A percentile compares a stretch with the other conserved stretches of the same genome.
Conservation (phyloP, 306 rosid species). For the Vicia faba region DNA sequence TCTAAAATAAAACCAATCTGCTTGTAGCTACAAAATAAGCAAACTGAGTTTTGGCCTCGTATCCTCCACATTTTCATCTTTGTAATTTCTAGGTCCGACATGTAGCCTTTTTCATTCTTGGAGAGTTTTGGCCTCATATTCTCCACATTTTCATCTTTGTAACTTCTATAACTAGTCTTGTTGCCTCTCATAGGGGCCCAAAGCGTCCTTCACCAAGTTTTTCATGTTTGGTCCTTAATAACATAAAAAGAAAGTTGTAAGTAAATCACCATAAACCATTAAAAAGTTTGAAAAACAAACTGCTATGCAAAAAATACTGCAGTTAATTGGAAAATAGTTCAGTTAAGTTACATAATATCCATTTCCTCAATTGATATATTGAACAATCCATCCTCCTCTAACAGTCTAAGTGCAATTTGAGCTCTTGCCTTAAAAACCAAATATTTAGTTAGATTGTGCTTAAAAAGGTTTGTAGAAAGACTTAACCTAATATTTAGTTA, state of each 20-base stretch:
- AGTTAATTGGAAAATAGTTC: slow-evolving; percentile 22
- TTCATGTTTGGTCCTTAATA: slow-evolving; percentile 98
- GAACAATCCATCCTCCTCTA: slow-evolving; percentile 25
- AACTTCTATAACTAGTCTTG: slow-evolving; percentile 62
- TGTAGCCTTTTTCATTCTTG: too few relatives aligned
- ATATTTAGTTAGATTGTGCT: slow-evolving; percentile 1
- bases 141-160: slow-evolving; percentile 63
- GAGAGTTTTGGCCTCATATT: slow-evolving; percentile 8
- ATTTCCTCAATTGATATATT: slow-evolving; percentile 47
- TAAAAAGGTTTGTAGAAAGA: slow-evolving; percentile 21
- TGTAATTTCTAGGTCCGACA: too few relatives aligned
- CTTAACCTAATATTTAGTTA: slow-evolving; percentile 47
- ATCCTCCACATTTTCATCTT: too few relatives aligned
- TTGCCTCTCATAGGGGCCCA: slow-evolving; percentile 89
- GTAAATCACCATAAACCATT: slow-evolving; percentile 27
- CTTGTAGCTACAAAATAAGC: too few relatives aligned
- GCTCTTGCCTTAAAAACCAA: slow-evolving; percentile 76
- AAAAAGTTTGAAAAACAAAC: slow-evolving; percentile 8
- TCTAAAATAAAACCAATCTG: too few relatives aligned
- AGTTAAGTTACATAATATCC: slow-evolving; percentile 68
- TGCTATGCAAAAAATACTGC: not conserved
- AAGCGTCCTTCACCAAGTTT: slow-evolving; percentile 89
- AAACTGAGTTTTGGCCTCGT: too few relatives aligned
- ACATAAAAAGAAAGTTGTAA: slow-evolving; percentile 48
- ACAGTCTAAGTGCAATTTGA: slow-evolving; percentile 59